phyloP scores from a whole-genome alignment of 2,329 filamentous ascomycete species.

The Penicillium sp. region DNA sequence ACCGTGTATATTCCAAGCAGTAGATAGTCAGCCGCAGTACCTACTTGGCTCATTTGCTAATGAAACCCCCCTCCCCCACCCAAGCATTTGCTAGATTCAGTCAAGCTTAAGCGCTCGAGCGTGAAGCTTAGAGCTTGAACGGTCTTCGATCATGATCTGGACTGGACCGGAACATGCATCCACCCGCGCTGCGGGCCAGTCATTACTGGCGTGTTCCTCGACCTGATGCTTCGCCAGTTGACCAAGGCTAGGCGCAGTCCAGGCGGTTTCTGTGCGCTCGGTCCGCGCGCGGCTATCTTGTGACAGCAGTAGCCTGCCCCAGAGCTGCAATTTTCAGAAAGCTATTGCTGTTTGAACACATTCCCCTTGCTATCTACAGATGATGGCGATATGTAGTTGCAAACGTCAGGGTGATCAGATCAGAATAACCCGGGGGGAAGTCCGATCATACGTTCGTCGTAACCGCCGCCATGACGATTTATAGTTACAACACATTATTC shows the following conservation, averaged over 20 bases:
- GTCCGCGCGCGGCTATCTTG: not conserved
- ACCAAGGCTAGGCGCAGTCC: constrained; percentile 10
- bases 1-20: not conserved
- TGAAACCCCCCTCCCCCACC: not conserved
- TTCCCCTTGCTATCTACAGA: not conserved
- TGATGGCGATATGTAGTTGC: too few relatives aligned
- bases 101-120: not conserved
- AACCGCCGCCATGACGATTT: not conserved
- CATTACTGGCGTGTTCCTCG: constrained; percentile 14
- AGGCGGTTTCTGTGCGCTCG: not conserved
- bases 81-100: not conserved
- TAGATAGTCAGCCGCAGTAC: not conserved
- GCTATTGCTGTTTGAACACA: not conserved
- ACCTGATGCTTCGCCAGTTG: constrained; percentile 6
- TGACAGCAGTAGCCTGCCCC: not conserved
- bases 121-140: not conserved
- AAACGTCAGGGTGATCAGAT: too few relatives aligned
- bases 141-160: constrained; percentile 12
- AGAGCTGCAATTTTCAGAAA: not conserved
- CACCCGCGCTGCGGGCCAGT: constrained; percentile 23
- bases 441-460: not conserved
- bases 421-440: not conserved
- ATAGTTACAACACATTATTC: not conserved
- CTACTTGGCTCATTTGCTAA: not conserved
- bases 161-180: constrained; percentile 21